phyloP scores from a whole-genome alignment of 495 filamentous ascomycete species.

The Penicillium coffeae region DNA sequence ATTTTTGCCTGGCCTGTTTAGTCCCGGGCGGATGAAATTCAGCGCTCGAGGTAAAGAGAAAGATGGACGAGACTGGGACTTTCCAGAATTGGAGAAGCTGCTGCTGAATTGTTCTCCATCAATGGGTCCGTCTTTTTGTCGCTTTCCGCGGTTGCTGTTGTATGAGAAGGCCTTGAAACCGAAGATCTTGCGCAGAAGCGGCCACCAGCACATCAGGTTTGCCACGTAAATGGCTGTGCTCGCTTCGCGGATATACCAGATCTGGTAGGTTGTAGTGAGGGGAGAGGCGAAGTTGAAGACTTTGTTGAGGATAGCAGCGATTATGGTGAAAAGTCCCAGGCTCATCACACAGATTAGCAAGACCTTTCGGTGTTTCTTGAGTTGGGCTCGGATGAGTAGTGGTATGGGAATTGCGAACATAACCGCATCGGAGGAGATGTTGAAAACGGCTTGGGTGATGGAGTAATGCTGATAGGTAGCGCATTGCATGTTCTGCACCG shows the following conservation, averaged over 20 bases:
- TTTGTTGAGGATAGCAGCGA: slow-evolving; percentile 60
- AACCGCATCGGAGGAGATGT: slow-evolving; percentile 59
- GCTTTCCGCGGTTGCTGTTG: slow-evolving; percentile 26
- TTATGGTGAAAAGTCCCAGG: slow-evolving; percentile 61
- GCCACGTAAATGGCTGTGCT: slow-evolving; percentile 59
- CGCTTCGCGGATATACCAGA: slow-evolving; percentile 65
- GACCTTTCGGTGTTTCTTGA: slow-evolving; percentile 49
- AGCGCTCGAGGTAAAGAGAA: slow-evolving; percentile 14
- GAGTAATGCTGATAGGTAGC: slow-evolving; percentile 48
- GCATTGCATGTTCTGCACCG: slow-evolving; percentile 32
- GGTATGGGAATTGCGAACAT: slow-evolving; percentile 61
- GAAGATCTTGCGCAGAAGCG: slow-evolving; percentile 52
- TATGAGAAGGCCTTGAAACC: slow-evolving; percentile 31
- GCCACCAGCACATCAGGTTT: slow-evolving; percentile 63
- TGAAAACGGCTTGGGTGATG: slow-evolving; percentile 63
- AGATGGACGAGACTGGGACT: slow-evolving; percentile 19
- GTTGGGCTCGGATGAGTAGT: slow-evolving; percentile 50
- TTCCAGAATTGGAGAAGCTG: slow-evolving; percentile 4
- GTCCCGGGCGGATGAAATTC: slow-evolving; percentile 8
- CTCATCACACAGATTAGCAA: slow-evolving; percentile 47
- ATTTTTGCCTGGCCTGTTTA: slow-evolving; percentile 4
- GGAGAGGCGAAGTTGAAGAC: slow-evolving; percentile 60
- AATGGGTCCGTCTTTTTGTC: slow-evolving; percentile 8
- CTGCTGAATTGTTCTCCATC: slow-evolving; percentile 18
- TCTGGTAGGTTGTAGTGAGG: slow-evolving; percentile 45